These are phyloP conservation scores for Jatropha podagrica DNA, from an alignment of 441 rosid genomes.

Conservation along the genomic window DNA sequence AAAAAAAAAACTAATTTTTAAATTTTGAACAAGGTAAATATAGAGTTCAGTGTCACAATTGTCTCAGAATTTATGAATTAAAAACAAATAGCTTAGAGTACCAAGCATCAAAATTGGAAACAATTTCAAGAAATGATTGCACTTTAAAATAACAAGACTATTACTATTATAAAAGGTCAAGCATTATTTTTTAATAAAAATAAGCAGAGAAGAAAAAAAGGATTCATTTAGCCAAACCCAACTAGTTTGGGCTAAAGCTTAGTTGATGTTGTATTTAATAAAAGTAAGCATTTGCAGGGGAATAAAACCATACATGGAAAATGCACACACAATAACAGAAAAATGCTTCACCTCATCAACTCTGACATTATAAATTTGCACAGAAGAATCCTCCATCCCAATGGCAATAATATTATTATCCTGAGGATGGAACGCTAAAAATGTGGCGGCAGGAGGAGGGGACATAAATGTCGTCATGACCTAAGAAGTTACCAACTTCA, in stretches of 20 bases:
- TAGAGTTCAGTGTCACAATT: neutral
- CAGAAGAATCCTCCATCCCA: conserved; percentile 84
- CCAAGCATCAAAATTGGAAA: neutral
- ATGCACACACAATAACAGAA: conserved; percentile 6
- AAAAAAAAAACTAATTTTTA: neutral
- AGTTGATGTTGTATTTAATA: neutral
- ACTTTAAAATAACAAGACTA: neutral
- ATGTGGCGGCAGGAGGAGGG: conserved; percentile 83
- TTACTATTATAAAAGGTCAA: neutral
- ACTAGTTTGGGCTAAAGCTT: no score
- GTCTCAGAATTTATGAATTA: neutral
- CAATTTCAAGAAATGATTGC: neutral
- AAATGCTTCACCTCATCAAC: conserved; percentile 66
- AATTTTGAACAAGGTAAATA: neutral
- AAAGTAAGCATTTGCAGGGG: neutral
- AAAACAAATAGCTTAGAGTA: neutral
- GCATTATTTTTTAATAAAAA: neutral
- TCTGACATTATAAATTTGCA: conserved; percentile 80
- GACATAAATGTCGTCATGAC: conserved; percentile 87
- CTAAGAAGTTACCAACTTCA: conserved; percentile 34
- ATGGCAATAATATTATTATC: conserved; percentile 87
- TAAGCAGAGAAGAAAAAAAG: neutral
- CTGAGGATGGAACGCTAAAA: conserved; percentile 83
- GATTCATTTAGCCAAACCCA: no score
- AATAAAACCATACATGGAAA: neutral